Percentiles rank a stretch among this genome's conserved stretches.
These are phyloP conservation scores for Barbatosphaeria neglecta DNA, from an alignment of 495 filamentous ascomycete genomes.

Conservation along the genomic window DNA sequence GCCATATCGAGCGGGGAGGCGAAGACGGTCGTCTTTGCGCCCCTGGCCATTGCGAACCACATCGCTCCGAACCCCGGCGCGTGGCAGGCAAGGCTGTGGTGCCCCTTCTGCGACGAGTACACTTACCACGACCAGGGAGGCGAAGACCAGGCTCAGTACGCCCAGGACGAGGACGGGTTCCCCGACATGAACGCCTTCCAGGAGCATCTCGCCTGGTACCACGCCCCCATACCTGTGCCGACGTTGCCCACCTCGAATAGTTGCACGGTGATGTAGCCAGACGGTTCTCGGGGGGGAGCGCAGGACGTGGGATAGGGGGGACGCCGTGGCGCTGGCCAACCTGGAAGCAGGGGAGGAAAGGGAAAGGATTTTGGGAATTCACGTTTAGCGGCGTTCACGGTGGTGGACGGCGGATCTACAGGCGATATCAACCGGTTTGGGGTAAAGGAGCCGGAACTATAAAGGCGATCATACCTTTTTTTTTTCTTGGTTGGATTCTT, in stretches of 20 bases:
- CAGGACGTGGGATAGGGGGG: background rate
- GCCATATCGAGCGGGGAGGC: constrained; percentile 13
- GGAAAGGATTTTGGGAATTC: background rate
- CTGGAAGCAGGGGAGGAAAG: background rate
- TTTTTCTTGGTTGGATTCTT: too few species aligned
- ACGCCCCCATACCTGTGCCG: constrained; percentile 22
- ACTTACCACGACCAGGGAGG: constrained; percentile 34
- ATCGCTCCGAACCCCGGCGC: constrained; percentile 26
- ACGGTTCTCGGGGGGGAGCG: too few species aligned
- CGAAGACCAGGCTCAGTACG: constrained; percentile 28
- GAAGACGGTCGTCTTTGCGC: constrained; percentile 35
- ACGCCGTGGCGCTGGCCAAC: background rate
- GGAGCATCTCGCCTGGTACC: constrained; percentile 36
- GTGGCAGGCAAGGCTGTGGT: constrained; percentile 29
- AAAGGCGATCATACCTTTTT: too few species aligned
- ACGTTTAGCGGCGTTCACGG: background rate
- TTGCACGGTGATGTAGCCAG: constrained; percentile 35
- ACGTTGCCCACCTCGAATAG: constrained; percentile 5
- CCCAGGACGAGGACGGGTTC: constrained; percentile 31
- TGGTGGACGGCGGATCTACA: too few species aligned
- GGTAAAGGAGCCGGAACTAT: too few species aligned
- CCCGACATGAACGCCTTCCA: constrained; percentile 24
- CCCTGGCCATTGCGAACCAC: constrained; percentile 38
- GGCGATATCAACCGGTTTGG: too few species aligned
- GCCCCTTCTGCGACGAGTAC: constrained; percentile 37